These are phyloP conservation scores for Leccinum variicolor DNA, from an alignment of 768 basidiomycete genomes.

Conservation along the genomic window DNA sequence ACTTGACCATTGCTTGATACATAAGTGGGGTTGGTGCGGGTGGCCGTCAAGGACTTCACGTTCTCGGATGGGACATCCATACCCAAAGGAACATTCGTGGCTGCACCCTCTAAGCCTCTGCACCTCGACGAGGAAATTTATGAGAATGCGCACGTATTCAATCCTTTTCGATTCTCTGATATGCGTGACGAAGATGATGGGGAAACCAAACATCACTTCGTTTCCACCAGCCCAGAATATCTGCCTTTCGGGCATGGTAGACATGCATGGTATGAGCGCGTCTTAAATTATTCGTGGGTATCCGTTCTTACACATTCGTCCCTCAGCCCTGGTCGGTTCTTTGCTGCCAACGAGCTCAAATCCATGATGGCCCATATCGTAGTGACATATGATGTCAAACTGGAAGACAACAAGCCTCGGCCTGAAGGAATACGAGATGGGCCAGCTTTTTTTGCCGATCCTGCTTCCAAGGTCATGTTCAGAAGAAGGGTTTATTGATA, in stretches of 20 bases:
- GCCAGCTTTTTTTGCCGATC: not conserved
- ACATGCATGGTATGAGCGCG: conserved; percentile 1
- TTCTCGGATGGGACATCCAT: conserved; percentile 35
- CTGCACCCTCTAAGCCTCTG: conserved; percentile 22
- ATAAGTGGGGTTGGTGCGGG: conserved; percentile 31
- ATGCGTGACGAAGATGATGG: conserved; percentile 35
- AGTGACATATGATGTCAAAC: not conserved
- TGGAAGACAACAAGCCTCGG: not conserved
- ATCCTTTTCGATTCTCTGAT: conserved; percentile 46
- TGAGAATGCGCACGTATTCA: conserved; percentile 35
- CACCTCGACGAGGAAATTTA: conserved; percentile 26
- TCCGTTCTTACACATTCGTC: not conserved
- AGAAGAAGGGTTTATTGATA: not conserved
- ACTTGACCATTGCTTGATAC: not conserved
- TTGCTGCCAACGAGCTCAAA: conserved; percentile 1
- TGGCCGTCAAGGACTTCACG: conserved; percentile 30
- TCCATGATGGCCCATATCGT: not conserved
- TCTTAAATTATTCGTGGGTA: not conserved
- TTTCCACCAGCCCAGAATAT: not conserved
- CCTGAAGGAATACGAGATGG: not conserved
- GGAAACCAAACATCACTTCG: not conserved
- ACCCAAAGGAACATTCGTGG: conserved; percentile 18
- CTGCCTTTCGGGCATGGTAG: not conserved
- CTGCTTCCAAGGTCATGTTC: not conserved
- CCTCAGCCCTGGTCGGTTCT: conserved; percentile 10